Conservation (phyloP, 129 eudicot species). For the Chrysanthemum seticuspe region DNA sequence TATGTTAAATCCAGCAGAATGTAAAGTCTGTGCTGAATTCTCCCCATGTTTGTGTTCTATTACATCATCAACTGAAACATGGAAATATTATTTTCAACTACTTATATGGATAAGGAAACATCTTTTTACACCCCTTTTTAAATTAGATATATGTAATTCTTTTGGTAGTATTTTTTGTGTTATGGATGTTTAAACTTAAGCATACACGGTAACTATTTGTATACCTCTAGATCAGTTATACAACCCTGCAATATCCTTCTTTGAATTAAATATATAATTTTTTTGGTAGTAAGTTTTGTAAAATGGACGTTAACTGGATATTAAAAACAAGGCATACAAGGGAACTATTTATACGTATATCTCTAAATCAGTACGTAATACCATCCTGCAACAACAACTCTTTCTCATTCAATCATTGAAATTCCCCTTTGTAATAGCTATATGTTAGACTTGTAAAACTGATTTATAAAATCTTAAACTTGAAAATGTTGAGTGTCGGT, state of each 20-base stretch:
- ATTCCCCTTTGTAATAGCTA: too few species aligned
- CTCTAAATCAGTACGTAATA: neutral
- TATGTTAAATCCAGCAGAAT: slow-evolving; percentile 62
- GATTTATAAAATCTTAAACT: too few species aligned
- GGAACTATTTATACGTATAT: neutral
- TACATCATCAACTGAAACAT: slow-evolving; percentile 79
- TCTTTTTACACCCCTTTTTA: neutral
- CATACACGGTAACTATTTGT: too few species aligned
- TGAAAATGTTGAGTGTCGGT: too few species aligned
- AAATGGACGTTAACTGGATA: neutral
- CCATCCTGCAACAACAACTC: too few species aligned
- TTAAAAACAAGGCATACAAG: neutral
- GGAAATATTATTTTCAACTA: slow-evolving; percentile 18
- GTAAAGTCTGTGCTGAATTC: slow-evolving; percentile 51
- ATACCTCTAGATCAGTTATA: neutral
- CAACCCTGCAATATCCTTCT: neutral
- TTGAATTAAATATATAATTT: neutral
- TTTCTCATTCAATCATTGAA: too few species aligned
- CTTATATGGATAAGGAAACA: neutral
- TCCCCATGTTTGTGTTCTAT: slow-evolving; percentile 68
- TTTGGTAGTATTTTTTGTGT: neutral
- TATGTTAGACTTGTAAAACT: too few species aligned
- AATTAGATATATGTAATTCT: neutral
- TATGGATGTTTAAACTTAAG: neutral
- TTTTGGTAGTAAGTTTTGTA: neutral